Evolutionary conservation across 805 yeast species (phyloP).

Genomic region (Maudiozyma barnettii): DNA sequence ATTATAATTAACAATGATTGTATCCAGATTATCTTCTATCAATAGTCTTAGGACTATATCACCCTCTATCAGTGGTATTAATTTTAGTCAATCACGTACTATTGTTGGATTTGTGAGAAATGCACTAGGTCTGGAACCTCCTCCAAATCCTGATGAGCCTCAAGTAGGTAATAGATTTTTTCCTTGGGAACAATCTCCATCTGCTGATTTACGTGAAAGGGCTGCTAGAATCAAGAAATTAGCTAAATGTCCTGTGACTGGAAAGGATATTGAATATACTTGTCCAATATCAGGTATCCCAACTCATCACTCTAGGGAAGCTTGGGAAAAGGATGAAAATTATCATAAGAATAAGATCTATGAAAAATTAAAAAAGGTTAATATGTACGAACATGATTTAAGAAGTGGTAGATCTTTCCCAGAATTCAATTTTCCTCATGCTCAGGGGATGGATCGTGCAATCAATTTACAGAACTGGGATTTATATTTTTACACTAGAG

Average conservation of each 20-base stretch:
- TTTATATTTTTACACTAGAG: slow-evolving; percentile 83
- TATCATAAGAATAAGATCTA: slow-evolving; percentile 63
- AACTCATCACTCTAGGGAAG: slow-evolving; percentile 83
- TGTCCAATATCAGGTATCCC: slow-evolving; percentile 96
- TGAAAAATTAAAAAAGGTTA: slow-evolving; percentile 75
- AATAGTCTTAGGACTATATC: neutral
- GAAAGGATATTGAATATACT: slow-evolving; percentile 70
- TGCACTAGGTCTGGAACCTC: slow-evolving; percentile 53
- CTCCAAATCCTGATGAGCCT: slow-evolving; percentile 57
- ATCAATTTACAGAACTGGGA: slow-evolving; percentile 88
- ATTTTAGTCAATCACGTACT: slow-evolving; percentile 1
- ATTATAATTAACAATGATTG: neutral
- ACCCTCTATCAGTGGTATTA: neutral
- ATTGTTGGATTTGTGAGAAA: slow-evolving; percentile 32
- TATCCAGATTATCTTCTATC: slow-evolving; percentile 1
- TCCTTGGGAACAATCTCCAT: slow-evolving; percentile 90
- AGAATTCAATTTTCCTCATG: slow-evolving; percentile 87
- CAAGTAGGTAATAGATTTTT: slow-evolving; percentile 66
- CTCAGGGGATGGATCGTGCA: slow-evolving; percentile 63
- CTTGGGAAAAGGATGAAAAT: slow-evolving; percentile 74
- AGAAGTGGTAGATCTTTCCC: slow-evolving; percentile 92
- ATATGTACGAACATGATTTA: slow-evolving; percentile 88
- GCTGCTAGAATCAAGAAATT: slow-evolving; percentile 85
- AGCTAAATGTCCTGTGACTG: slow-evolving; percentile 87
- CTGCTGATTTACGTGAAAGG: slow-evolving; percentile 76